These are phyloP conservation scores for Sporothrix luriei DNA, from an alignment of 2,329 filamentous ascomycete genomes.

Conservation along the genomic window DNA sequence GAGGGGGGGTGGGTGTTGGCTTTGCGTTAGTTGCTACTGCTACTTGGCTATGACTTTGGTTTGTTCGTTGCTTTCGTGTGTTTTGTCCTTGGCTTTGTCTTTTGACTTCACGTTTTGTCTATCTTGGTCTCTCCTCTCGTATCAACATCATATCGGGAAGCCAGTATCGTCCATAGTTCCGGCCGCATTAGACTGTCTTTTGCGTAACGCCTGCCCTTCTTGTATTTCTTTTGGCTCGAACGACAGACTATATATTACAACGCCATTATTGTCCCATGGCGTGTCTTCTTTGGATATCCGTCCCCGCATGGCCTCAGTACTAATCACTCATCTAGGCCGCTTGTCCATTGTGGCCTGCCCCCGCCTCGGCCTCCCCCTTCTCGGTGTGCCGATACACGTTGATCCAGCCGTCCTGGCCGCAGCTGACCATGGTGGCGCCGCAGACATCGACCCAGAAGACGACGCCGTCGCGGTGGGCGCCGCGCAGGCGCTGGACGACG, in stretches of 20 bases:
- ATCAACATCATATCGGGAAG: no score
- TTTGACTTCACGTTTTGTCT: no score
- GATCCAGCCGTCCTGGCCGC: slow-evolving; percentile 58
- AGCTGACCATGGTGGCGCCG: slow-evolving; percentile 59
- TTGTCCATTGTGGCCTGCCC: background rate
- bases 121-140: no score
- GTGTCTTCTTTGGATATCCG: no score
- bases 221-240: background rate
- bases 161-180: no score
- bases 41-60: no score
- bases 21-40: background rate
- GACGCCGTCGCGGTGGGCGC: slow-evolving; percentile 58
- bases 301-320: no score
- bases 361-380: slow-evolving; percentile 1
- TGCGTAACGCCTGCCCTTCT: background rate
- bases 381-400: slow-evolving; percentile 50
- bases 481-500: slow-evolving; percentile 67
- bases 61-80: background rate
- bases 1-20: background rate
- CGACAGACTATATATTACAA: background rate
- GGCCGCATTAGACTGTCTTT: no score
- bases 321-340: background rate
- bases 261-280: background rate
- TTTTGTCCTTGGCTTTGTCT: background rate
- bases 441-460: slow-evolving; percentile 68